Percentiles rank a stretch among this genome's conserved stretches.
phyloP scores from a whole-genome alignment of 129 eudicot genomes.

The Scalesia atractyloides region DNA sequence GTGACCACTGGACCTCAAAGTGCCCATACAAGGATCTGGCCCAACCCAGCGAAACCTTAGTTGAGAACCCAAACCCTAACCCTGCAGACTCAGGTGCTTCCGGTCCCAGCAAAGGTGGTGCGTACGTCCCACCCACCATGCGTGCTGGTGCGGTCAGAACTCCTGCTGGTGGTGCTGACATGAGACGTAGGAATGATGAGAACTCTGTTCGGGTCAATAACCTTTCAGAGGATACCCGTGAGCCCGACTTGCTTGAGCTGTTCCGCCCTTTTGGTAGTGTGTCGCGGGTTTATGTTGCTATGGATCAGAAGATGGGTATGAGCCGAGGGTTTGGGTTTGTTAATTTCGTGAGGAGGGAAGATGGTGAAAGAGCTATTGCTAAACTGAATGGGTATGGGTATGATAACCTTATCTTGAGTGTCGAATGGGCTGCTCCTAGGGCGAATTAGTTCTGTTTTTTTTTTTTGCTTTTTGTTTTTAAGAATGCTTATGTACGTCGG shows the following conservation, averaged over 20 bases:
- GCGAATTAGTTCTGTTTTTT: background rate
- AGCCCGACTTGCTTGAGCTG: conserved; percentile 27
- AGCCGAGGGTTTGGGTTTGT: conserved; percentile 28
- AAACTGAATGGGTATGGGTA: conserved; percentile 24
- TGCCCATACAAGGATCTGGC: conserved; percentile 27
- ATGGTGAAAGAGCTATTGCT: conserved; percentile 27
- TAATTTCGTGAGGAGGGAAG: conserved; percentile 25
- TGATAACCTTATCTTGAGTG: conserved; percentile 28
- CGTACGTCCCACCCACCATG: conserved; percentile 24
- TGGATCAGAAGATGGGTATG: conserved; percentile 26
- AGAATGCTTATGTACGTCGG: background rate
- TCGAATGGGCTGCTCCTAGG: conserved; percentile 29
- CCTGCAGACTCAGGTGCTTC: conserved; percentile 15
- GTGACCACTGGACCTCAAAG: conserved; percentile 31
- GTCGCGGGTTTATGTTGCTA: conserved; percentile 22
- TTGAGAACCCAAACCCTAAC: conserved; percentile 20
- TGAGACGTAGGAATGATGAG: conserved; percentile 26
- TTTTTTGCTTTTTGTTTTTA: background rate
- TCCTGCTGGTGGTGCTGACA: conserved; percentile 24
- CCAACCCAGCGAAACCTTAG: conserved; percentile 22
- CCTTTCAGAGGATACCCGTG: conserved; percentile 27
- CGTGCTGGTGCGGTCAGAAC: conserved; percentile 24
- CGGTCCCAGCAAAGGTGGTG: conserved; percentile 20
- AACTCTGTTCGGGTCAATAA: conserved; percentile 23
- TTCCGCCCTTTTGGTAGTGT: conserved; percentile 20